These are phyloP conservation scores for Wallacemonas sp. DNA, from an alignment of 208 protist genomes.

Conservation along the genomic window DNA sequence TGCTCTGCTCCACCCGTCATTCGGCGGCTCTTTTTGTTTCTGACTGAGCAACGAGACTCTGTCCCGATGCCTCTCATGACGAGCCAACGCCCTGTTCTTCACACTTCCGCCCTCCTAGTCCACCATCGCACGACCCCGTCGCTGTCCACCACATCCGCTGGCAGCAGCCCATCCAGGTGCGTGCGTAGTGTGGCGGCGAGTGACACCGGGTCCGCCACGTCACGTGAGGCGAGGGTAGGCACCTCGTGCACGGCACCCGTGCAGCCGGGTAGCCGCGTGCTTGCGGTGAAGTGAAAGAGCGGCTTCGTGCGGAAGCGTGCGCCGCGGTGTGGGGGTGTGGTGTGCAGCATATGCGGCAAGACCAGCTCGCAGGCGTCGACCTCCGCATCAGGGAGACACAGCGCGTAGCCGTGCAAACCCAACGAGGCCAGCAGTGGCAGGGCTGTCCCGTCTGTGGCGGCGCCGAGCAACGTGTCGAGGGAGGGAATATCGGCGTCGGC, in stretches of 20 bases:
- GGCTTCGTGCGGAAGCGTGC: background rate
- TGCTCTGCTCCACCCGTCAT: too few relatives aligned
- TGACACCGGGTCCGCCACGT: background rate
- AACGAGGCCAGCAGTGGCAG: background rate
- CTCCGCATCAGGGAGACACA: conserved; percentile 9
- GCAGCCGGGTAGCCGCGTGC: background rate
- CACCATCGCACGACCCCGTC: background rate
- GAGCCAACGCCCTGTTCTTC: too few relatives aligned
- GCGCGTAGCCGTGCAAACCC: background rate
- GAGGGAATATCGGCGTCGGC: too few relatives aligned
- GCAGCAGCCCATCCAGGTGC: background rate
- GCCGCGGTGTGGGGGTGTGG: background rate
- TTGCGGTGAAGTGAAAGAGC: background rate
- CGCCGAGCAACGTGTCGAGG: too few relatives aligned
- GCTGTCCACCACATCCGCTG: background rate
- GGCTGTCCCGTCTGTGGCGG: too few relatives aligned
- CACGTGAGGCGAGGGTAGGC: background rate
- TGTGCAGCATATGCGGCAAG: conserved; percentile 2
- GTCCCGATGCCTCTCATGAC: too few relatives aligned
- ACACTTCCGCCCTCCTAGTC: too few relatives aligned
- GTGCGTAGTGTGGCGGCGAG: background rate
- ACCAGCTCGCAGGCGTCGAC: conserved; percentile 7
- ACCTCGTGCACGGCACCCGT: background rate
- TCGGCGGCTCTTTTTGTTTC: too few relatives aligned
- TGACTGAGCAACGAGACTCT: too few relatives aligned